Evolutionary conservation across 768 basidiomycete species (phyloP).

Genomic region (Xerocomellus intermedius): DNA sequence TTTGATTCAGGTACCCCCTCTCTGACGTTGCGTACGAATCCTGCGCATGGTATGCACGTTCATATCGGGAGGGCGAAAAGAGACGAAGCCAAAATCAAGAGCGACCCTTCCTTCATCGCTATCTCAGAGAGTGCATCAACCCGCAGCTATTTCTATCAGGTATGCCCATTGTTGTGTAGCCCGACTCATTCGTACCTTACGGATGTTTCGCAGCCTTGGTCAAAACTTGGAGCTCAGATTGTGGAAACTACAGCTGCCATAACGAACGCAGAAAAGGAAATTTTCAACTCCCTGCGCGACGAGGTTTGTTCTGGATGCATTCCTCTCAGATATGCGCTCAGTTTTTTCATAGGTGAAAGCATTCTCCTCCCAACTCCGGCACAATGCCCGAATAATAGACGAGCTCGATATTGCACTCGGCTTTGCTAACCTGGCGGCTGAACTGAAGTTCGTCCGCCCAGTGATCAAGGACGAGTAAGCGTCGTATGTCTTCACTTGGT

Average conservation of each 20-base stretch:
- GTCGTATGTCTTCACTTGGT: neutral
- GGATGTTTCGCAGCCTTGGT: conserved; percentile 58
- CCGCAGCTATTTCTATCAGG: conserved; percentile 66
- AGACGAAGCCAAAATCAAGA: conserved; percentile 50
- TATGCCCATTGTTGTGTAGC: conserved; percentile 22
- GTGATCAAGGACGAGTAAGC: conserved; percentile 66
- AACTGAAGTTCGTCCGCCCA: conserved; percentile 76
- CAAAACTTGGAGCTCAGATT: conserved; percentile 67
- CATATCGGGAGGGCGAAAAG: conserved; percentile 67
- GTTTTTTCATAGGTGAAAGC: conserved; percentile 53
- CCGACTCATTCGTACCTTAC: neutral
- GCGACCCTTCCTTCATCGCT: conserved; percentile 49
- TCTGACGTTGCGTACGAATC: conserved; percentile 65
- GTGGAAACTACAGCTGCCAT: conserved; percentile 55
- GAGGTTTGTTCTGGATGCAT: conserved; percentile 45
- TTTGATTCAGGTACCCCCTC: conserved; percentile 59
- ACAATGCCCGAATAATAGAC: conserved; percentile 76
- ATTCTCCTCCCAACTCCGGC: conserved; percentile 54
- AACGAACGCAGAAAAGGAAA: conserved; percentile 60
- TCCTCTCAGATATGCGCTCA: conserved; percentile 2
- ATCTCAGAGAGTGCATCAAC: conserved; percentile 67
- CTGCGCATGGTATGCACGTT: conserved; percentile 71
- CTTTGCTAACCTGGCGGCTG: conserved; percentile 77
- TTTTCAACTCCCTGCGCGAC: conserved; percentile 64
- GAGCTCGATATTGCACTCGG: conserved; percentile 84